Evolutionary conservation across 2,329 filamentous ascomycete species (phyloP), one percentile per base, ranked within the genome.

Genomic region (Fusarium devonianum): DNA sequence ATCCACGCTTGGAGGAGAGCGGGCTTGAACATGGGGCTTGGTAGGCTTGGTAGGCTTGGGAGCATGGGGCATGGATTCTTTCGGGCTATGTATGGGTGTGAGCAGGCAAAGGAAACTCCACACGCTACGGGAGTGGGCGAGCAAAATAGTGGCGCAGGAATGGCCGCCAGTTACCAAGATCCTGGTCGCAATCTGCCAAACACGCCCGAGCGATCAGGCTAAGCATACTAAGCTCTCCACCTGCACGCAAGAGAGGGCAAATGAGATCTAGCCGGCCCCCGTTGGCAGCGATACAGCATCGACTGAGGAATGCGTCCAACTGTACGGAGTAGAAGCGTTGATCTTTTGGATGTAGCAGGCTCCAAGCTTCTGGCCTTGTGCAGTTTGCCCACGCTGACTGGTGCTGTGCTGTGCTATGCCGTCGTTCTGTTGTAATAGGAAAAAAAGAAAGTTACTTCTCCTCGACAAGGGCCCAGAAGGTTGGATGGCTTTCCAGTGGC

Each of bases 101-200:
- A 42, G 39, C 39, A 42, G 29, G 33, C 37, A 29, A 29, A n/a
- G 13, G 3, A 7, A 30, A 16, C 23, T 26, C 23, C n/a, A n/a
- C n/a, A n/a, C 23, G 29, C 25, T 30, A 30, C 17, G 25, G 17
- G 21, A 30, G 26, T 21, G 39, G 23, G 48, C 28, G 42, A 49
- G 30, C 32, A 22, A 14, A 26, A 33, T 26, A 6, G 14, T 28
- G 26, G 25, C 28, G 22, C 22, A 9, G 21, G 19, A 13, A 39
- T 23, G 41, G 17, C 17, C 36, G 52, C 39, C 13, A n/a, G 14
- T 43, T 25, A 34, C 19, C 40, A 35, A 45, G 49, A 49, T 51
- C 18, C 54, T 30, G 33, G 58, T 56, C 46, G 58, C 58, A 65
- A 65, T 65, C 62, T 65, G 60, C 62, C 60, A 62, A 65, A 58